Evolutionary conservation across 176 grass and related monocot species (phyloP).

Genomic region (Echinochloa phyllopogon): DNA sequence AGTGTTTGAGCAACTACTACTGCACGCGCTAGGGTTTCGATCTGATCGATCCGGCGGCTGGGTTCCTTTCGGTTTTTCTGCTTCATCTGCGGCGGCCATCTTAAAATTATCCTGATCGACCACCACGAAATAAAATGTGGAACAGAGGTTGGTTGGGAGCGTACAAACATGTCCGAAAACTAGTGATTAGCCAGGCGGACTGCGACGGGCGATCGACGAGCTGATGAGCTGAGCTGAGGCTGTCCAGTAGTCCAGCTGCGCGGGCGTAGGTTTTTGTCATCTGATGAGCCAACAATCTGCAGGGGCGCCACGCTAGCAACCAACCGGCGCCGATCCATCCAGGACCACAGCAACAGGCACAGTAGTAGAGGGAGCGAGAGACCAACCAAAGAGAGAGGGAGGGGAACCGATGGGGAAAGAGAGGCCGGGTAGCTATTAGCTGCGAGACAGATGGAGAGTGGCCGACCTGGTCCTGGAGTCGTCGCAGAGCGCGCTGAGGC

Average conservation of each 20-base stretch:
- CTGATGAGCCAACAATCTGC: slow-evolving; percentile 55
- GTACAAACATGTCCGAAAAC: slow-evolving; percentile 1
- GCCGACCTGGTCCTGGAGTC: too few relatives aligned
- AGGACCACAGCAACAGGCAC: slow-evolving; percentile 18
- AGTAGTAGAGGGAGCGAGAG: not conserved
- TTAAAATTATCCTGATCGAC: slow-evolving; percentile 2
- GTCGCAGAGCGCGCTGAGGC: not conserved
- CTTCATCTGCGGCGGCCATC: not conserved
- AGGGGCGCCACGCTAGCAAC: slow-evolving; percentile 49
- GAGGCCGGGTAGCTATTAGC: too few relatives aligned
- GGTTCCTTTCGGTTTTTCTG: not conserved
- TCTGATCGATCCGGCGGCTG: not conserved
- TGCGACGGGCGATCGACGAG: not conserved
- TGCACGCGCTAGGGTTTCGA: slow-evolving; percentile 43
- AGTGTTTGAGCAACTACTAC: not conserved
- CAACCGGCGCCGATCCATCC: not conserved
- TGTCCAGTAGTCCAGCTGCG: slow-evolving; percentile 31
- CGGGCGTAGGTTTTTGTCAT: slow-evolving; percentile 55
- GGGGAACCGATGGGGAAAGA: too few relatives aligned
- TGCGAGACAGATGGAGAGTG: not conserved
- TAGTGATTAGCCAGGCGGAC: slow-evolving; percentile 7
- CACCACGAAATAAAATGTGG: not conserved
- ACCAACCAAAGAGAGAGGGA: too few relatives aligned
- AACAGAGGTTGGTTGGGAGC: not conserved
- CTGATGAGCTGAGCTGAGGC: not conserved